Base-by-base conservation (phyloP, 2,329 filamentous ascomycete genomes). In the Fusarium sp. region DNA sequence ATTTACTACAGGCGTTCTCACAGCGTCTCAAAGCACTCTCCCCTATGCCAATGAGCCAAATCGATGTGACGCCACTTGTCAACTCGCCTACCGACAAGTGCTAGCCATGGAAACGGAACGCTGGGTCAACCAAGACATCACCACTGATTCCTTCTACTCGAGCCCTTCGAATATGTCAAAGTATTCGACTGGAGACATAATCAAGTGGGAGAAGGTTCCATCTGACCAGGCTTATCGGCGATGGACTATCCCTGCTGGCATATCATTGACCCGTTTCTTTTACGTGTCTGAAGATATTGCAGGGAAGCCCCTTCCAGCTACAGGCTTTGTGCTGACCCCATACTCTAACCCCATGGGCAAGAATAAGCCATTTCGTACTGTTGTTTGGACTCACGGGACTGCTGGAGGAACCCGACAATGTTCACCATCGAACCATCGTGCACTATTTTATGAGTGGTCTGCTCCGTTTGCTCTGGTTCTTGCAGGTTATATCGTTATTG, bases 301-400 rank as follows among this genome's bases (percentile, higher is more conserved):
- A 4, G 46, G 46, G 3, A 56, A 25, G 2, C 44, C 42, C 10
- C 44, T 66, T 8, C 59, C 63, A 18, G 63, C 63, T 2, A 66
- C 63, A 0, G 63, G 38, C 2, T 42, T 49, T 13, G 63, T 38
- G 23, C n/a, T 66, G 9, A 43, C 54, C 6, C 63, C 63, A 1
- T 66, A 40, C 10, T 6, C 58, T 3, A 64, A 49, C 4, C 63
- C 63, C 19, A 28, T 15, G 15, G 63, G 53, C 3, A n/a, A 28
- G 25, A 6, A 32, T 1, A 16, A 33, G 16, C 53, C 61, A 44
- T 50, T 66, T 16, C 63, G 63, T 13, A 66, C 76, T 3, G 11
- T 77, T 7, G 77, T 72, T 15, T 79, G 77, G 77, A 64, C 77
- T 1, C 77, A 79, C 43, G 77, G 77, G 0, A 79, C 77, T 4